Conservation (phyloP, 129 eudicot genomes). For the Tagetes erecta region DNA sequence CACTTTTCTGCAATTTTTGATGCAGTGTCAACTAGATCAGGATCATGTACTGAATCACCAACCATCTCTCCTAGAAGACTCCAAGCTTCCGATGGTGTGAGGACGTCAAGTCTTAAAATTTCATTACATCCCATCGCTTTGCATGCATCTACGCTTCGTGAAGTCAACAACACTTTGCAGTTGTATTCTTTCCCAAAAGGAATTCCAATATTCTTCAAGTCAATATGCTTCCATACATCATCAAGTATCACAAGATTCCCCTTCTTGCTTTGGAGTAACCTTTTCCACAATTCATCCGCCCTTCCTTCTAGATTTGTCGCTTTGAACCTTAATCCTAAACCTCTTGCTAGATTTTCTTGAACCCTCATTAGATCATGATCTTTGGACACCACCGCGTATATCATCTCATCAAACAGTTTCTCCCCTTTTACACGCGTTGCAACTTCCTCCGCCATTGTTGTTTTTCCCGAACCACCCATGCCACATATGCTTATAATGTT, state of each 20-base stretch:
- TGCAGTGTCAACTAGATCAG: constrained; percentile 26
- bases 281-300: constrained; percentile 33
- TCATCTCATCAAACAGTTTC: constrained; percentile 38
- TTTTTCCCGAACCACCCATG: constrained; percentile 41
- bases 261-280: constrained; percentile 37
- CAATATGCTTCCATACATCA: constrained; percentile 39
- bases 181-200: constrained; percentile 30
- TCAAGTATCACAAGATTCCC: constrained; percentile 45
- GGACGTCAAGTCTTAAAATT: constrained; percentile 25
- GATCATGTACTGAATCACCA: constrained; percentile 35
- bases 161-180: constrained; percentile 38
- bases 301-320: constrained; percentile 19
- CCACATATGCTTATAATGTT: constrained; percentile 40
- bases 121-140: constrained; percentile 33
- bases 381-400: constrained; percentile 32
- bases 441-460: constrained; percentile 37
- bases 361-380: constrained; percentile 33
- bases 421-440: constrained; percentile 32
- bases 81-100: constrained; percentile 35
- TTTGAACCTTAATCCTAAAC: constrained; percentile 35
- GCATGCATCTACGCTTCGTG: constrained; percentile 28
- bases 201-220: constrained; percentile 32
- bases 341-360: constrained; percentile 31
- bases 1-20: constrained; percentile 34
- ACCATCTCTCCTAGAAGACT: constrained; percentile 40